These are phyloP conservation scores for Metarhizium rileyi DNA, from an alignment of 2,329 filamentous ascomycete species.

Conservation along the genomic window DNA sequence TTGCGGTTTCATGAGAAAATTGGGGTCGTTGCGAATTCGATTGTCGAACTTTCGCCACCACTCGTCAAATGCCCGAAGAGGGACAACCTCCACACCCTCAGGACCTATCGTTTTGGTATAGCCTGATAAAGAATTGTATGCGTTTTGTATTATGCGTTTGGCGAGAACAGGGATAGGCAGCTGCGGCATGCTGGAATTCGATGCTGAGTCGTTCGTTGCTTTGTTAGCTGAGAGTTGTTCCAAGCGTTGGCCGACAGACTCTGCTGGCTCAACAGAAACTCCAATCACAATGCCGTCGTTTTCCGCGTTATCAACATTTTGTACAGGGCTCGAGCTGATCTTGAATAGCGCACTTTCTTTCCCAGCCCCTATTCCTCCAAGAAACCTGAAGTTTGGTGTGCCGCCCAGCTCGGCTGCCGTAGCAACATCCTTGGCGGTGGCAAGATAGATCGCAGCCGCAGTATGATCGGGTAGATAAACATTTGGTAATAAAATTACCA, in stretches of 20 bases:
- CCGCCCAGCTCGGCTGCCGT: conserved; percentile 29
- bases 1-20: conserved; percentile 65
- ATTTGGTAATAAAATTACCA: conserved; percentile 80
- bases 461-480: conserved; percentile 61
- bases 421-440: conserved; percentile 36
- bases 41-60: conserved; percentile 98
- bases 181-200: conserved; percentile 14
- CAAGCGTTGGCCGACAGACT: conserved; percentile 61
- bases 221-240: conserved; percentile 40
- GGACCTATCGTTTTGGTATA: conserved; percentile 59
- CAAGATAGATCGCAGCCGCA: conserved; percentile 84
- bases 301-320: conserved; percentile 10
- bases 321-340: conserved; percentile 33
- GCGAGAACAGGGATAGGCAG: conserved; percentile 70
- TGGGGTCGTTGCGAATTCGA: conserved; percentile 73
- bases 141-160: conserved; percentile 90
- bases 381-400: conserved; percentile 61
- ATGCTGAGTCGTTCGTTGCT: conserved; percentile 2
- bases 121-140: conserved; percentile 89
- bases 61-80: conserved; percentile 88
- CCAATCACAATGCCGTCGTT: conserved; percentile 59
- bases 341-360: conserved; percentile 92
- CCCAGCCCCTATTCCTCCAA: conserved; percentile 80
- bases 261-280: conserved; percentile 69
- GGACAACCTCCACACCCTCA: conserved; percentile 72